Conservation (phyloP, 1,139 yeast species). For the Yamadazyma sp. region DNA sequence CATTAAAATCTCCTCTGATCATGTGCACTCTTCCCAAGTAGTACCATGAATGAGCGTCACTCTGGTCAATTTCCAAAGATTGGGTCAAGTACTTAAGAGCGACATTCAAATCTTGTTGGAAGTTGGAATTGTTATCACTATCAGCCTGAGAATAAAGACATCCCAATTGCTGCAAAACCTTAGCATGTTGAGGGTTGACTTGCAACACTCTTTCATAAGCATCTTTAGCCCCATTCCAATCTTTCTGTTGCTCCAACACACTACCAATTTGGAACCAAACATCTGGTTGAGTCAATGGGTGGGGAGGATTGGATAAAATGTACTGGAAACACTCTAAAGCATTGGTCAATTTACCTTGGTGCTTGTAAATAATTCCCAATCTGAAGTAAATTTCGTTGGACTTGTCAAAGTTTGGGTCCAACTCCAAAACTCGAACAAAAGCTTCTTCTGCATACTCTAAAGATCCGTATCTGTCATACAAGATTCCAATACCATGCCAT, state of each 20-base stretch:
- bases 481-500: conserved; percentile 98
- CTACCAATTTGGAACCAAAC: conserved; percentile 98
- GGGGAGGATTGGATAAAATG: conserved; percentile 87
- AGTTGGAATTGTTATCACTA: conserved; percentile 24
- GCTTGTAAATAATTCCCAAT: conserved; percentile 95
- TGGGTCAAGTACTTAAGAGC: conserved; percentile 82
- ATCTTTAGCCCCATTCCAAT: conserved; percentile 87
- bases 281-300: conserved; percentile 93
- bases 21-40: conserved; percentile 94
- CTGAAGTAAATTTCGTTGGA: conserved; percentile 95
- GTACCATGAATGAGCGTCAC: conserved; percentile 97
- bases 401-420: conserved; percentile 95
- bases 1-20: conserved; percentile 92
- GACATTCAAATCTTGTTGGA: conserved; percentile 71
- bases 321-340: conserved; percentile 94
- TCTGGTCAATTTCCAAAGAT: conserved; percentile 82
- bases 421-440: conserved; percentile 89
- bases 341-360: conserved; percentile 82
- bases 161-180: conserved; percentile 93
- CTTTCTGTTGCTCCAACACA: conserved; percentile 91
- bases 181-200: conserved; percentile 91
- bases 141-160: conserved; percentile 89
- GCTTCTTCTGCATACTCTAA: conserved; percentile 98
- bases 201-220: conserved; percentile 91
- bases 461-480: conserved; percentile 94